Evolutionary conservation across 805 yeast genomes (phyloP), one percentile per base, ranked within the genome.

Genomic region (Metschnikowia chrysomelidarum): DNA sequence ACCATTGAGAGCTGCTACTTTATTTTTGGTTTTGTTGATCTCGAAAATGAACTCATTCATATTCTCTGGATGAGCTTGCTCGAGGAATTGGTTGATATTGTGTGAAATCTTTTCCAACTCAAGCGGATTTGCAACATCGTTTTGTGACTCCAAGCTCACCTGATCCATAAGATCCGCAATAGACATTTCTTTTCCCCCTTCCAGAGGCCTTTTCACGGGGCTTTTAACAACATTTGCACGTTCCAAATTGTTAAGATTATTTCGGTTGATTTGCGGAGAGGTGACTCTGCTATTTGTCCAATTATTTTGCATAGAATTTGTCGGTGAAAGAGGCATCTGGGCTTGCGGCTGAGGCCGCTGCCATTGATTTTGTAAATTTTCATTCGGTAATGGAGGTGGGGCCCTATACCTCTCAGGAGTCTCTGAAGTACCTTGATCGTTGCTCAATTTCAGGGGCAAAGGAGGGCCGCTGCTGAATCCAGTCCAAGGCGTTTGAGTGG

Each of bases 391-490:
- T 10, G 46, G 43, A 9, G 36, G 43, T 11, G 46, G 43, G 9
- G 31, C 28, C 17, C 36, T 28, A 27, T 43, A 40, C 22, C 27
- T 40, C 9, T 49, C 28, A 12, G 47, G 41, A 4, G 38, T 16
- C 8, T n/a, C n/a, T n/a, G n/a, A n/a, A n/a, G n/a, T n/a, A n/a
- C n/a, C n/a, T n/a, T n/a, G n/a, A n/a, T n/a, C n/a, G n/a, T n/a
- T n/a, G n/a, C n/a, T n/a, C n/a, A n/a, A n/a, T 30, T 54, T 56
- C 2, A 31, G 41, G 2, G 63, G 63, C 17, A 58, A 39, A 12
- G 56, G 56, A 1, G 63, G 63, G 4, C 57, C 57, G 6, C 47
- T 41, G n/a, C n/a, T n/a, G n/a, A n/a, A n/a, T n/a, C n/a, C n/a
- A n/a, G n/a, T n/a, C n/a, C n/a, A n/a, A n/a, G n/a, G n/a, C n/a